Evolutionary conservation across 2,329 filamentous ascomycete species (phyloP), one percentile per base, ranked within the genome.

Genomic region (Aschersonia sp.): DNA sequence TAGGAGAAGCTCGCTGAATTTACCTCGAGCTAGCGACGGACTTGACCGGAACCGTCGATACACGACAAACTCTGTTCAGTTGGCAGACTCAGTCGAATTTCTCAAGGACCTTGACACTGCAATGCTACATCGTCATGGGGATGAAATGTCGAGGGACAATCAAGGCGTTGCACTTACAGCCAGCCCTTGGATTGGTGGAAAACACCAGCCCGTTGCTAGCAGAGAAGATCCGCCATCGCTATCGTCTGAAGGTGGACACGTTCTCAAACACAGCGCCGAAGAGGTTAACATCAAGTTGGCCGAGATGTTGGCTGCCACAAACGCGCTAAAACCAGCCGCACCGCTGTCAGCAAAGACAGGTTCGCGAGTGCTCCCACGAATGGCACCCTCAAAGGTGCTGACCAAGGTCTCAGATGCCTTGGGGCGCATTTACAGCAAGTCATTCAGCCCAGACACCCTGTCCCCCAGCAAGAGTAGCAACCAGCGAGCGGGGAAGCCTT

Each of bases 231-330:
- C 11, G 40, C n/a, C 40, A 5, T 14, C 14, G 10, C 9, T 2
- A n/a, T 12, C 14, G 10, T 22, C 40, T 9, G 10, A 9, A n/a
- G 9, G 10, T 42, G 10, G 40, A 30, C 10, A 33, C 30, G 31
- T 12, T 22, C 43, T 30, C 4, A 30, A 42, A 43, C 40, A 44
- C 8, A 50, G 49, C 22, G 48, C 57, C 11, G 55, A 59, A 4
- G 55, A 60, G 30, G 58, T 67, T 32, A 58, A 58, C 30, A 48
- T 58, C n/a, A 67, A 68, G 49, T 51, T 65, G 9, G 47, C 48
- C 5, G 59, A 59, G 10, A 68, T 68, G 64, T 52, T 68, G 30
- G 60, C 64, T 9, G 62, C 63, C 5, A 64, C 58, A 2, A 50
- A 63, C 35, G 55, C 57, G 10, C 52, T 66, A 5, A 68, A 66